Evolutionary conservation across 164 flowering plant genomes (phyloP), one percentile per base, ranked within the genome.

Genomic region (Cinnamomum micranthum): DNA sequence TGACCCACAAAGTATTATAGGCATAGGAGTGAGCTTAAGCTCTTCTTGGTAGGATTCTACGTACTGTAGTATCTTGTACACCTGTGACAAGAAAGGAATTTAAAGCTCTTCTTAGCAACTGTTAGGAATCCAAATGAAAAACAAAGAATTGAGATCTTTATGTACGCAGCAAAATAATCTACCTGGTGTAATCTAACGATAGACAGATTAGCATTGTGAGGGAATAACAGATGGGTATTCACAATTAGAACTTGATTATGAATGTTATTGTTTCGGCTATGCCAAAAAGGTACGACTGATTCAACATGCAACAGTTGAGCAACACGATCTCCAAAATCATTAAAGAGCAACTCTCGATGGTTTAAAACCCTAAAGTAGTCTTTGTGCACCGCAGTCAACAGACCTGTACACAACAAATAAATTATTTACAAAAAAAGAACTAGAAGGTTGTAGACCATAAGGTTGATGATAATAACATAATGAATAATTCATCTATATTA

Each of bases 301-400:
- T 92, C 92, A 65, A 90, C 95, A 77, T 92, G 97, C 77, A 93
- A 78, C 58, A 95, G 77, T 77, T 95, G 99, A 62, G 99, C 98
- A 83, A 93, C 98, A 59, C 99, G 98, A 52, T 95, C 97, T 51
- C 98, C 98, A 74, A 84, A 90, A 76, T 93, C 98, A 78, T 95
- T 86, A 80, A 95, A 92, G 9, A 85, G 88, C 73, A 95, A 78
- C 20, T 87, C 91, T 58, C 86, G 73, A 76, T 87, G 85, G 79
- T 89, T 85, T 20, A 92, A 69, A 71, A 95, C 90, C 81, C 80
- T 83, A 63, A 95, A 95, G 70, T 81, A 79, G 80, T 95, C 97
- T 83, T 87, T 92, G 31, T 80, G 95, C 50, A 95, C 88, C 52
- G 99, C 96, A 67, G 90, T 92, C 78, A 95, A 77, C 60, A 95